Base-by-base conservation (phyloP, 257 asterid genomes). In the Solanum tarapatanum region DNA sequence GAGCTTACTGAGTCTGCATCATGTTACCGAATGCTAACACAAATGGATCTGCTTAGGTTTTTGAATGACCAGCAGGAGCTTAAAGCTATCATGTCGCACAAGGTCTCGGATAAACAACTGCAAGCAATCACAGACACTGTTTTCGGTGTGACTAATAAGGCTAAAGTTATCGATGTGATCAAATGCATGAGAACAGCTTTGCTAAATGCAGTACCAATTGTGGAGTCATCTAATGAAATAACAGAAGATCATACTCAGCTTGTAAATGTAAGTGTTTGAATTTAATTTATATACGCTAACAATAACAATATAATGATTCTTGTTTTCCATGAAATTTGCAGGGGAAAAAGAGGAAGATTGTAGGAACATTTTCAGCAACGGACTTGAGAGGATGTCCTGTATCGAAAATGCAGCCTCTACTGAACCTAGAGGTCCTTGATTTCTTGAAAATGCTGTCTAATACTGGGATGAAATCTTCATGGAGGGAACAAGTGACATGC, bases 281-380 rank as follows among this genome's bases (percentile, higher is more conserved):
- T 13, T 79, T 8, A 7, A n/a, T 76, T 39, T 7, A 7, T 24
- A 11, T 39, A 76, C 48, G 11, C 82, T 26, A 41, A 41, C 48
- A 35, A 35, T 17, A 32, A 17, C 79, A 5, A 8, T 73, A 35
- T 5, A 1, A 35, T 3, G 17, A 19, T 74, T 17, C 26, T 32
- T 32, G 11, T 64, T 66, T 86, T 32, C 23, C 26, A 9, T 41
- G 39, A 66, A 28, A 26, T 58, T 75, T 88, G 9, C 92, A 97
- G 99, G 98, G 92, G 3, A 93, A 91, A 80, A 91, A 86, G 8
- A 87, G 93, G 94, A 95, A 90, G 91, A 92, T 95, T 0, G 93
- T 94, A 75, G 99, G 95, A n/a, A 95, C 98, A n/a, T 94, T 97
- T 79, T 97, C 99, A 0, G 94, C 98, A 0, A 93, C 98, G 1